Evolutionary conservation across 257 asterid species (phyloP).

Genomic region (Cinchona pubescens): DNA sequence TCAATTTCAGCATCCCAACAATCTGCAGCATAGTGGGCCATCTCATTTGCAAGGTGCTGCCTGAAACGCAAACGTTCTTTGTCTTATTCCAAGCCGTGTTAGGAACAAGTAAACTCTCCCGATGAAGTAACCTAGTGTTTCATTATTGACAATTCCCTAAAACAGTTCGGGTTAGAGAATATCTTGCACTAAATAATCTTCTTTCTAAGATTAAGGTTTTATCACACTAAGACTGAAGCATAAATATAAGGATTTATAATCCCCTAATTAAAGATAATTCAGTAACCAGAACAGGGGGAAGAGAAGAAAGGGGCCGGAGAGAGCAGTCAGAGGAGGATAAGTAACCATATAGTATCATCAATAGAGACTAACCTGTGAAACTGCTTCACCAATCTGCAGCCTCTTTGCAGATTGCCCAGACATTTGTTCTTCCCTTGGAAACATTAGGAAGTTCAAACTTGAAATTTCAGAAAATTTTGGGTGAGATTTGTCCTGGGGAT

Average conservation of each 20-base stretch:
- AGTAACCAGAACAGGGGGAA: not conserved
- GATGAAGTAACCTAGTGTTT: conserved; percentile 40
- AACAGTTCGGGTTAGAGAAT: conserved; percentile 1
- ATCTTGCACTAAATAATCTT: not conserved
- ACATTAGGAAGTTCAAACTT: conserved; percentile 61
- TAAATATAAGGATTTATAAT: not conserved
- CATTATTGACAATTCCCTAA: conserved; percentile 44
- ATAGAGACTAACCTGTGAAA: conserved; percentile 45
- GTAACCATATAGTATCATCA: too few species aligned
- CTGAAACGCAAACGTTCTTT: conserved; percentile 62
- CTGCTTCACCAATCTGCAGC: conserved; percentile 68
- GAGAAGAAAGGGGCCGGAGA: not conserved
- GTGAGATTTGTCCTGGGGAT: conserved; percentile 74
- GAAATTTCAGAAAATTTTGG: conserved; percentile 67
- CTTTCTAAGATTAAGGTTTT: not conserved
- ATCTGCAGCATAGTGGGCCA: conserved; percentile 52
- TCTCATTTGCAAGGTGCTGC: conserved; percentile 50
- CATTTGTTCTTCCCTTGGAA: conserved; percentile 79
- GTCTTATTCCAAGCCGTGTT: conserved; percentile 70
- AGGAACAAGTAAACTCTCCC: conserved; percentile 71
- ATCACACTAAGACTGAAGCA: not conserved
- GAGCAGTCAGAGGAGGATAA: too few species aligned
- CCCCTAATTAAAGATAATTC: not conserved
- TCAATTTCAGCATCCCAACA: conserved; percentile 64
- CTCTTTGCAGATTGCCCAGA: conserved; percentile 57